Base-by-base conservation (phyloP, 1,284 basidiomycete genomes). In the Abortiporus biennis region DNA sequence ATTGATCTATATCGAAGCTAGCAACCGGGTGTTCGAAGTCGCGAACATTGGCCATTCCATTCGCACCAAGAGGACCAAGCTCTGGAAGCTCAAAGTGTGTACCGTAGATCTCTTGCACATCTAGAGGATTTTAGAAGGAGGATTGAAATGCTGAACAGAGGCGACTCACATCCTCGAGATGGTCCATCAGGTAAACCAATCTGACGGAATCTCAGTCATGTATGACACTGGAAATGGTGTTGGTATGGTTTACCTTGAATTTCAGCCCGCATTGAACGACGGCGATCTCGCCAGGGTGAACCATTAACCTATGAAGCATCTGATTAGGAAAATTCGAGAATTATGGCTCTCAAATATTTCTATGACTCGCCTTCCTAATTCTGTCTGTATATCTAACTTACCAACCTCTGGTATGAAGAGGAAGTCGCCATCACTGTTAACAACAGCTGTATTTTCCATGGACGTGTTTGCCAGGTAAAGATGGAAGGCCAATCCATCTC, bases 11-110 rank as follows among this genome's bases (percentile, higher is more conserved):
- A 43, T 84, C 79, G 56, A 81, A 85, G 41, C 66, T 68, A 1
- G 82, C 81, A 5, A 78, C 54, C 3, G 81, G 82, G 30, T 56
- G 63, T 55, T 84, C 77, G 48, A 85, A 85, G 56, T 85, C 82
- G 32, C 80, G 64, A 23, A 72, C 51, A 50, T 80, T 77, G 2
- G 79, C 78, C 13, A 82, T 65, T n/a, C 77, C 78, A 51, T 78
- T 67, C 2, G 74, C 71, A 19, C 82, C 81, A 9, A 85, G 63
- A 2, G 80, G 80, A 3, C 81, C 81, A 8, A 84, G 69, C 44
- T 84, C 78, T 2, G 81, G 80, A 8, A 85, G 69, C 43, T 71
- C 65, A 54, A 76, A 85, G 53, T 80, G 80, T 2, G 72, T 69
- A 27, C 80, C 79, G 48, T 68, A 85, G 13, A 80, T 67, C 52